Evolutionary conservation across 495 filamentous ascomycete species (phyloP).

Genomic region (Cercophora samala): DNA sequence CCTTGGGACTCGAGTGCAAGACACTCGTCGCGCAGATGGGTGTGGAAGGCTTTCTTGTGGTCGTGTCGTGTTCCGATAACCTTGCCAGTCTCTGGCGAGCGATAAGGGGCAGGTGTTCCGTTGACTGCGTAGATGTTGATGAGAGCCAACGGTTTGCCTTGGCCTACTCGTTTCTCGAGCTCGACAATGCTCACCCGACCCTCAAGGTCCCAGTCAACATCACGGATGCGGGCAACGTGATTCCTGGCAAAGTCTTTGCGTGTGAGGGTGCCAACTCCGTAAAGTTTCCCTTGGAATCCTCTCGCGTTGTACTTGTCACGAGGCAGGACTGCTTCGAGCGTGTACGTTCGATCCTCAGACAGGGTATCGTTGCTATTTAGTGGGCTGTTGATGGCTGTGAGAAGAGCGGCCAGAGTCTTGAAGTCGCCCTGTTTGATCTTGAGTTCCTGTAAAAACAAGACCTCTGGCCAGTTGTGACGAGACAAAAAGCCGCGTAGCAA

Average conservation of each 20-base stretch:
- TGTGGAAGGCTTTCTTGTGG: conserved; percentile 48
- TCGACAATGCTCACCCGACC: conserved; percentile 48
- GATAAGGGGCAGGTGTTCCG: conserved; percentile 48
- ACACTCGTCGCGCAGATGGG: conserved; percentile 41
- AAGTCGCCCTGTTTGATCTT: conserved; percentile 44
- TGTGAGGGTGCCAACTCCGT: conserved; percentile 50
- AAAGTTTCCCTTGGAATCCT: conserved; percentile 47
- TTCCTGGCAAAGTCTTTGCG: conserved; percentile 39
- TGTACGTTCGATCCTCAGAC: conserved; percentile 36
- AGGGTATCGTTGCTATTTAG: conserved; percentile 25
- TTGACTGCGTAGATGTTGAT: conserved; percentile 54
- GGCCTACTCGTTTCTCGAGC: conserved; percentile 10
- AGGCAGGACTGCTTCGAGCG: conserved; percentile 43
- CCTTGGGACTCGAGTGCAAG: conserved; percentile 34
- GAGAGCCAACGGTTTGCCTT: conserved; percentile 32
- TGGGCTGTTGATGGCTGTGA: conserved; percentile 31
- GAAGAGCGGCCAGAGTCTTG: conserved; percentile 27
- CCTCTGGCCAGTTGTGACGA: conserved; percentile 45
- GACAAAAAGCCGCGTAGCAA: conserved; percentile 43
- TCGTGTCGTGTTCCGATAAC: conserved; percentile 46
- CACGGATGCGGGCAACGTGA: conserved; percentile 22
- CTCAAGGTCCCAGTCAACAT: conserved; percentile 51
- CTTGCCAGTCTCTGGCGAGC: conserved; percentile 37
- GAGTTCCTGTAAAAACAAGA: conserved; percentile 53
- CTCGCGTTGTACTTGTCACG: conserved; percentile 47